These are phyloP conservation scores for Citrus hindsii DNA, from an alignment of 345 rosid genomes.

Conservation along the genomic window DNA sequence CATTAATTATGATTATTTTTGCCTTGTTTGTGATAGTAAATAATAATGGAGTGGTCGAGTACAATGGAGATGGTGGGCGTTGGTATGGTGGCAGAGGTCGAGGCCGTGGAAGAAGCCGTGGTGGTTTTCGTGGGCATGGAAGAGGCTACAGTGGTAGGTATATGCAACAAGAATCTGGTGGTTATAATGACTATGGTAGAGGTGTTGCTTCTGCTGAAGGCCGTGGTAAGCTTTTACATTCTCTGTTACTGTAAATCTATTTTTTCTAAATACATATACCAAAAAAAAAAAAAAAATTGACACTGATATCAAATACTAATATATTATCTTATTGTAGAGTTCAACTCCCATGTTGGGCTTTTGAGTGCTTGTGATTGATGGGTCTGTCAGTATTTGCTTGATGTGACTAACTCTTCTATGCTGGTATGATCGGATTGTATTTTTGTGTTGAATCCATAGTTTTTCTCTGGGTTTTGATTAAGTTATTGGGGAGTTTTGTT, in stretches of 20 bases:
- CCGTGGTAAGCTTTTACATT: conserved; percentile 13
- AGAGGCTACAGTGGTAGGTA: conserved; percentile 23
- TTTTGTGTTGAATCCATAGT: neutral
- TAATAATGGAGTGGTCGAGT: conserved; percentile 22
- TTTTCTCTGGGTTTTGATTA: neutral
- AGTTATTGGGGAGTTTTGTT: neutral
- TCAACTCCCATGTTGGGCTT: neutral
- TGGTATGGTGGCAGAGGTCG: conserved; percentile 21
- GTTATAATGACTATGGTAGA: conserved; percentile 22
- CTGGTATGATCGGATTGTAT: neutral
- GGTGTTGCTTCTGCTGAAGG: conserved; percentile 6
- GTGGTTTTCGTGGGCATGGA: conserved; percentile 18
- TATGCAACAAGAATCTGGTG: conserved; percentile 25
- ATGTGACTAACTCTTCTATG: neutral
- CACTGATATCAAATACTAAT: neutral
- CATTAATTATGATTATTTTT: neutral
- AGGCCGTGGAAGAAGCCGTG: conserved; percentile 14
- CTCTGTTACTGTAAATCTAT: neutral
- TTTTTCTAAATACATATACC: neutral
- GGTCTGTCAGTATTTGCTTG: neutral
- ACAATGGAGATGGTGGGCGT: conserved; percentile 23
- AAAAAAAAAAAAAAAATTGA: neutral
- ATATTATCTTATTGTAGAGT: neutral
- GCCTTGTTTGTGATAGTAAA: conserved; percentile 4
- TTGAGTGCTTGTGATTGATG: neutral